phyloP scores from a whole-genome alignment of 139 green algal genomes.

The Trebouxia sp. region DNA sequence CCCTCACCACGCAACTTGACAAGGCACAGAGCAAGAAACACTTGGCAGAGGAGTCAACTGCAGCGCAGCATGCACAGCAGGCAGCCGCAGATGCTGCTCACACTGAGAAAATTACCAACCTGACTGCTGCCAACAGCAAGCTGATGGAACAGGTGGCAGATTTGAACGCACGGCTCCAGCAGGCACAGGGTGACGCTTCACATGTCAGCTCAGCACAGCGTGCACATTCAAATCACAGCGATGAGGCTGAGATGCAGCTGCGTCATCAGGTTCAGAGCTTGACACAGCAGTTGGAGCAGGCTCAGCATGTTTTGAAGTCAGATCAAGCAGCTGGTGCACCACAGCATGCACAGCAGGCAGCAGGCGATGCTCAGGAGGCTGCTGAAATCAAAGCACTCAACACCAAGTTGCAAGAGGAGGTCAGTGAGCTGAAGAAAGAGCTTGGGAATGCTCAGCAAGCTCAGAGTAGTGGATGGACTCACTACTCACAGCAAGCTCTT shows the following conservation, averaged over 20 bases:
- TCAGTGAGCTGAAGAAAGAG: neutral
- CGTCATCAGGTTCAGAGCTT: too few relatives aligned
- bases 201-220: neutral
- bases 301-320: neutral
- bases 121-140: neutral
- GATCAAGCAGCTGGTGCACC: neutral
- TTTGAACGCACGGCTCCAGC: neutral
- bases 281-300: neutral
- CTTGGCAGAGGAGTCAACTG: neutral
- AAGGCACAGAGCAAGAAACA: neutral
- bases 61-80: slow-evolving; percentile 5
- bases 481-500: too few relatives aligned
- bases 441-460: neutral
- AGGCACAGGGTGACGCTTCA: neutral
- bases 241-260: too few relatives aligned
- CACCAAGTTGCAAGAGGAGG: neutral
- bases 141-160: neutral
- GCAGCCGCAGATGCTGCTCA: neutral
- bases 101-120: neutral
- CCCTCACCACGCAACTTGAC: neutral
- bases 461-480: too few relatives aligned
- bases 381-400: too few relatives aligned
- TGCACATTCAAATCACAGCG: too few relatives aligned
- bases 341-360: slow-evolving; percentile 7
- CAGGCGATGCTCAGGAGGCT: too few relatives aligned